These are phyloP conservation scores for Mycena latifolia DNA, from an alignment of 768 basidiomycete genomes.

Conservation along the genomic window DNA sequence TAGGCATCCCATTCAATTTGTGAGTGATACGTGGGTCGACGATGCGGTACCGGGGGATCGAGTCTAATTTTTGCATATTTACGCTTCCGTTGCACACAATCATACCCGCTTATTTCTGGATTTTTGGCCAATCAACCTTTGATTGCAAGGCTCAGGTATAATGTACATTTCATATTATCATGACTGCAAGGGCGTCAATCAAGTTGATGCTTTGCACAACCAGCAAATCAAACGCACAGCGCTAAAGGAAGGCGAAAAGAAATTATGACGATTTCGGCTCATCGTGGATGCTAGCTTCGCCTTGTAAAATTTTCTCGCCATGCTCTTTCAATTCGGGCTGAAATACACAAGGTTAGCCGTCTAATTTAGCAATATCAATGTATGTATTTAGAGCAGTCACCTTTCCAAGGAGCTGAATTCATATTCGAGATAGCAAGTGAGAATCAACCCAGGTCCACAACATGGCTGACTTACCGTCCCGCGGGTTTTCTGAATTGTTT, in stretches of 20 bases:
- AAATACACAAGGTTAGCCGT: no score
- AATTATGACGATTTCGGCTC: slow-evolving; percentile 14
- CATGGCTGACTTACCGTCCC: slow-evolving; percentile 50
- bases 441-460: background rate
- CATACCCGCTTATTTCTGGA: no score
- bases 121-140: no score
- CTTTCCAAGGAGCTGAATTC: slow-evolving; percentile 53
- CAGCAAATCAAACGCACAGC: background rate
- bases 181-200: no score
- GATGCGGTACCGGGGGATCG: slow-evolving; percentile 19
- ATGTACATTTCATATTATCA: background rate
- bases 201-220: no score
- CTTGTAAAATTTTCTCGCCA: slow-evolving; percentile 65
- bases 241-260: background rate
- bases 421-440: background rate
- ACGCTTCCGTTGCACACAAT: no score
- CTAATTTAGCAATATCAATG: background rate
- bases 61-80: no score
- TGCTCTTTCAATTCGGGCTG: slow-evolving; percentile 62
- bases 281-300: slow-evolving; percentile 53
- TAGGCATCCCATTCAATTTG: slow-evolving; percentile 15
- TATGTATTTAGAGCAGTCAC: slow-evolving; percentile 22
- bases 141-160: no score
- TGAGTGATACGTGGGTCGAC: slow-evolving; percentile 27
- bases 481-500: slow-evolving; percentile 52